Evolutionary conservation across 164 flowering plant genomes (phyloP), one percentile per base, ranked within the genome.

Genomic region (Hamamelis virginiana): DNA sequence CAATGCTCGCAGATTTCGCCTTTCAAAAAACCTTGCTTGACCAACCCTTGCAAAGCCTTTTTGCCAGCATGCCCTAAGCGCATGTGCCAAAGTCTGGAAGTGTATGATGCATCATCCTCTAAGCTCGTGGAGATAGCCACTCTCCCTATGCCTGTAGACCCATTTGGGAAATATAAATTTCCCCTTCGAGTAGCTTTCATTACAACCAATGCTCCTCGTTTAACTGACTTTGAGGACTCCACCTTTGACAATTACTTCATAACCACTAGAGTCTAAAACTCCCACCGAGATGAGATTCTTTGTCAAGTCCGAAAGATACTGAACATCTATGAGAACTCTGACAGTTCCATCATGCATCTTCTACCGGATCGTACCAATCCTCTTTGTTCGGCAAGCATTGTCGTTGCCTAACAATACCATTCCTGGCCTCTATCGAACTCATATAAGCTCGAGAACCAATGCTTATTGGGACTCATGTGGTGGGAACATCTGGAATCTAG

Each of bases 51-150:
- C 64, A 71, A 64, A 6, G 64, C 43, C 16, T 71, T 71, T 14
- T 55, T 67, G 1, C 67, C 67, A 5, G 61, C 61, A 70, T 70
- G 67, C 47, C 67, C 61, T 15, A 56, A n/a, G 27, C 55, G 23
- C 75, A 72, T 72, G 43, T 68, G 75, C 67, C 76, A 67, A 5
- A 52, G 33, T 13, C 52, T 50, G 10, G 71, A 26, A 8, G 66
- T 22, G 0, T 72, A 22, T 56, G 28, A 9, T 0, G 18, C 26
- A 8, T 28, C 19, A 0, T 48, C 60, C 9, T 58, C 28, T 5
- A 43, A 11, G 10, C 13, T 23, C 0, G 8, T 33, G 41, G 41
- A 33, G 41, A 33, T 3, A 28, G 65, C 52, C 56, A 46, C 68
- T 25, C 27, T 16, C 15, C 59, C 59, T 9, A 55, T 55, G 23